These are phyloP conservation scores for Mortierella sp. DNA, from an alignment of 371 early-diverging fungal genomes.

Conservation along the genomic window DNA sequence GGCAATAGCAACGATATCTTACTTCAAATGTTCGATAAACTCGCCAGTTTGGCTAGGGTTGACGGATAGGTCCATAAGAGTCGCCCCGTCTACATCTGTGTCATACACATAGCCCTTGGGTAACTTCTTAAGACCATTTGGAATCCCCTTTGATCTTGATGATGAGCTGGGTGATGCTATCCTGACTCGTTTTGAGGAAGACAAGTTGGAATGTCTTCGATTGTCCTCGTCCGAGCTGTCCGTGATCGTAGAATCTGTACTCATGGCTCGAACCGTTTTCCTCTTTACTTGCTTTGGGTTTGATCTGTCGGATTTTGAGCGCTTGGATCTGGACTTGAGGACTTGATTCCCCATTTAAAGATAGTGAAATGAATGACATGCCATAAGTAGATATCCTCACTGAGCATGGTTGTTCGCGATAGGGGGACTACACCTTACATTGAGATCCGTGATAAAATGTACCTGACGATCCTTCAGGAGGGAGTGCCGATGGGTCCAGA, in stretches of 20 bases:
- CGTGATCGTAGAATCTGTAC: constrained; percentile 36
- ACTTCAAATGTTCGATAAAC: constrained; percentile 33
- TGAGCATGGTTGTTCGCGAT: too few relatives aligned
- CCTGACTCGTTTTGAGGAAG: constrained; percentile 29
- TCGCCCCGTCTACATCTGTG: constrained; percentile 26
- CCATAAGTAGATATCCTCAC: too few relatives aligned
- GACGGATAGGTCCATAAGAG: constrained; percentile 31
- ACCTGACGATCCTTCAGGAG: constrained; percentile 13
- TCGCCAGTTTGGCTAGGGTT: constrained; percentile 36
- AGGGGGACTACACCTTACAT: too few relatives aligned
- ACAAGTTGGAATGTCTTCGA: neutral
- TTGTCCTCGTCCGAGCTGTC: constrained; percentile 35
- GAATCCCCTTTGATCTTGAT: constrained; percentile 20
- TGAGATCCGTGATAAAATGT: neutral
- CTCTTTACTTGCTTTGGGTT: constrained; percentile 21
- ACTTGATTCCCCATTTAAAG: too few relatives aligned
- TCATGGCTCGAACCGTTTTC: constrained; percentile 12
- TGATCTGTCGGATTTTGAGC: constrained; percentile 8
- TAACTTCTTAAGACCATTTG: constrained; percentile 32
- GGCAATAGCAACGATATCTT: neutral
- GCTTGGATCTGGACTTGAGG: too few relatives aligned
- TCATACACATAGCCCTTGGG: constrained; percentile 45
- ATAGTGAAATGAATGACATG: too few relatives aligned
- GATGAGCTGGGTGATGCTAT: constrained; percentile 30
- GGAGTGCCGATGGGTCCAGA: constrained; percentile 20